These are phyloP conservation scores for Lentinula novae-zelandiae DNA, from an alignment of 1,284 basidiomycete genomes.

Conservation along the genomic window DNA sequence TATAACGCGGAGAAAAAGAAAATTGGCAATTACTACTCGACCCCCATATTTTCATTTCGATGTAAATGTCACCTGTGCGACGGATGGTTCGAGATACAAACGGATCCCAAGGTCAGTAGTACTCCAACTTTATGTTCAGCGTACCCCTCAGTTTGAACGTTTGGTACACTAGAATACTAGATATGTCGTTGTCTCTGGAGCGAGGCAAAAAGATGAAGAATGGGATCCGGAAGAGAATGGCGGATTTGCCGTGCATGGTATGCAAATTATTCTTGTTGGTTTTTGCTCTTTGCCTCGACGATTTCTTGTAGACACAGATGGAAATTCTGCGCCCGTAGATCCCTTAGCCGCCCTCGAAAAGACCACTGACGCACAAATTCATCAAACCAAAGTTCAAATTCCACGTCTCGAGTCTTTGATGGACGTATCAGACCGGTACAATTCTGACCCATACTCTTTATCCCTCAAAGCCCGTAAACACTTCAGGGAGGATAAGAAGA, in stretches of 20 bases:
- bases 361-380: conserved; percentile 72
- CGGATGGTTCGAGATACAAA: conserved; percentile 95
- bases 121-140: neutral
- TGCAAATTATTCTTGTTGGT: conserved; percentile 17
- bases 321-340: conserved; percentile 60
- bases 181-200: conserved; percentile 91
- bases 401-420: conserved; percentile 80
- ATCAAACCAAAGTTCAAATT: conserved; percentile 65
- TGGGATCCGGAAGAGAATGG: conserved; percentile 97
- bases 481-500: conserved; percentile 85
- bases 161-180: conserved; percentile 75
- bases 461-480: conserved; percentile 72
- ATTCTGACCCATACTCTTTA: conserved; percentile 81
- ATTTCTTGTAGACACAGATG: conserved; percentile 61
- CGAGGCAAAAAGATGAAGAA: conserved; percentile 87
- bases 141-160: neutral
- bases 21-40: conserved; percentile 92
- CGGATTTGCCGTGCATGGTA: conserved; percentile 85
- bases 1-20: conserved; percentile 99
- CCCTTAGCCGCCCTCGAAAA: conserved; percentile 89
- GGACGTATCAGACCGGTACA: conserved; percentile 66
- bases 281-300: neutral
- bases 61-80: conserved; percentile 97
- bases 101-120: conserved; percentile 85
- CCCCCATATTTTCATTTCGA: conserved; percentile 90